Base-by-base conservation (phyloP, 2,329 filamentous ascomycete genomes). In the Bertia moriformis region DNA sequence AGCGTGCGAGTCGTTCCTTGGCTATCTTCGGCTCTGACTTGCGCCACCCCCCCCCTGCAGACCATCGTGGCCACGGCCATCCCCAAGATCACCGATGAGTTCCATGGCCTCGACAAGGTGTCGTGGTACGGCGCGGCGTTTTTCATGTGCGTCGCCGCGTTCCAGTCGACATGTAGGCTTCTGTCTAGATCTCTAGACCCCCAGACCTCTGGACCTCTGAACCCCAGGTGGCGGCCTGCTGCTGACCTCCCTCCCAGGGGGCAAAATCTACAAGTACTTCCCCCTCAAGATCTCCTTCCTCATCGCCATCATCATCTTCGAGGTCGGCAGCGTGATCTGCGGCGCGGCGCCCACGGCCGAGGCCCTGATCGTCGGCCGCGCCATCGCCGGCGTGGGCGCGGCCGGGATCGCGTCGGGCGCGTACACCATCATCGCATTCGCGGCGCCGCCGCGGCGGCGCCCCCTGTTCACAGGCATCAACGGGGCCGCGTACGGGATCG, bases 111-210 rank as follows among this genome's bases (percentile, higher is more conserved):
- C 14, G 59, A 62, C 24, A 65, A 73, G 43, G 63, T 72, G 12
- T 65, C 67, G 17, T 78, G 73, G 73, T 78, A 78, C 45, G 71
- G 69, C 2, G 62, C 67, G 14, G 67, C 67, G 32, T 73, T 66
- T 46, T 69, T 71, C 51, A 56, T 70, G 46, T 66, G 64, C 2
- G 49, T 65, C 19, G 65, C 59, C 7, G 56, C 55, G 41, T 58
- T 63, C 46, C 63, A 66, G 48, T 60, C 62, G 33, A 56, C 58
- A 14, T 66, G 59, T 58, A 52, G 43, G 55, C 48, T n/a, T n/a
- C n/a, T n/a, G 1, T 48, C 46, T 4, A 41, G 47, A 29, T 49
- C 51, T 35, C 41, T 51, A 17, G 44, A 29, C 45, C 5, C 45
- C 49, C 4, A 48, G 24, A 36, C 49, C 14, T 40, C 42, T 13